Base-by-base conservation (phyloP, 495 filamentous ascomycete species). In the Hypoxylon trugodes region DNA sequence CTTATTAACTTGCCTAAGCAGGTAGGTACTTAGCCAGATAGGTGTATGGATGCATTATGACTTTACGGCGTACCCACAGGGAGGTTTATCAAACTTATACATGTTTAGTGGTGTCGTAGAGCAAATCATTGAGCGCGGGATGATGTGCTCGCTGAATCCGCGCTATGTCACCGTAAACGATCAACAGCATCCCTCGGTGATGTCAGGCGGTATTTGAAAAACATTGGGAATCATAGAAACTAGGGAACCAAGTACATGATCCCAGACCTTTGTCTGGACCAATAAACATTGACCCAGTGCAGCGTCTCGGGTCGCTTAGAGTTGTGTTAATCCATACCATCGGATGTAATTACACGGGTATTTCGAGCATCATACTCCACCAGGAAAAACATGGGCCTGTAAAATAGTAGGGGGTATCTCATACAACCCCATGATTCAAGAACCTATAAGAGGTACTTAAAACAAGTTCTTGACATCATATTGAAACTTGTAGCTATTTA, bases 231-330 rank as follows among this genome's bases (percentile, higher is more conserved):
- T 56, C 28, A 4, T 54, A 25, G 21, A 16, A 26, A 26, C 12
- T 13, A 16, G 43, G 18, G 21, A 35, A 38, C 35, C 35, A 52
- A 58, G 22, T n/a, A 38, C n/a, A n/a, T n/a, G n/a, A 13, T 33
- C 53, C 9, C 25, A 24, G 21, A 24, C 41, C 35, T 3, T 37
- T 22, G 26, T 50, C 49, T 49, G 25, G 21, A 36, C 61, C 61
- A 65, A 54, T 65, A 19, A 38, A 42, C n/a, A 13, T 19, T 1
- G 61, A 59, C 61, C 61, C 61, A 59, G 61, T 59, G 16, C 61
- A 59, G 26, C 55, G 61, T 65, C 61, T 59, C 61, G 61, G 61
- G 55, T 65, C 61, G 21, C 24, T 43, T 50, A 54, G 55, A 59
- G 54, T 54, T 47, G 36, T 51, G 30, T 32, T 48, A 49, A 59